Base-by-base conservation (phyloP, 257 asterid species). In the Penstemon newberryi region DNA sequence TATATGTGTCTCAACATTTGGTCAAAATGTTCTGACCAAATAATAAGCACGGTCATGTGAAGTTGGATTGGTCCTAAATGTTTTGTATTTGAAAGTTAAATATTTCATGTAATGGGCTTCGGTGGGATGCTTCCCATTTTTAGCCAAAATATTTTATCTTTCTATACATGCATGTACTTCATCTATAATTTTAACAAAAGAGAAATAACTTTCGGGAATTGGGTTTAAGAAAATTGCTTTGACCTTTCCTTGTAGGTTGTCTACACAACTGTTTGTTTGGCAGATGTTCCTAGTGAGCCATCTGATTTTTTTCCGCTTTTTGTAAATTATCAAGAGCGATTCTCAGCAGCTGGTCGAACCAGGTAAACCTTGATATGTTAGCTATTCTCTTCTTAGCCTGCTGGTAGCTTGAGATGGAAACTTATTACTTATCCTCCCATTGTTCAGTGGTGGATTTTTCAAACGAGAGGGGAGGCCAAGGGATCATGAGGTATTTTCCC, bases 271-370 rank as follows among this genome's bases (percentile, higher is more conserved):
- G 89, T 85, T 76, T 94, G 97, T 82, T 69, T 91, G 82, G 79
- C 87, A 69, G 99, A 94, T 75, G 87, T 75, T 78, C 97, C 97
- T 25, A 85, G 89, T 18, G 99, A 94, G 85, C 99, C 99, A 76
- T 84, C 96, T 53, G 99, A 91, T 79, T 94, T 94, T 81, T 91
- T 87, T 73, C 99, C 99, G 53, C 89, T 94, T 55, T 85, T 86
- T 76, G 99, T 94, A 62, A 59, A 90, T 78, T 91, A 94, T 82
- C 99, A 94, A 91, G 96, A 94, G 80, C 86, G 92, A 49, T 91
- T 94, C 77, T 94, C 97, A 44, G 97, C 99, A 62, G 97, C 96
- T 71, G 99, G 99, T 73, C 86, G 94, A 62, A 94, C 99, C 8
- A 91, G 96, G 98, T 88, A 69, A 74, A 64, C 52, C 49, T 38